Conservation (phyloP, 1,284 basidiomycete genomes). For the Microbotryum violaceum region DNA sequence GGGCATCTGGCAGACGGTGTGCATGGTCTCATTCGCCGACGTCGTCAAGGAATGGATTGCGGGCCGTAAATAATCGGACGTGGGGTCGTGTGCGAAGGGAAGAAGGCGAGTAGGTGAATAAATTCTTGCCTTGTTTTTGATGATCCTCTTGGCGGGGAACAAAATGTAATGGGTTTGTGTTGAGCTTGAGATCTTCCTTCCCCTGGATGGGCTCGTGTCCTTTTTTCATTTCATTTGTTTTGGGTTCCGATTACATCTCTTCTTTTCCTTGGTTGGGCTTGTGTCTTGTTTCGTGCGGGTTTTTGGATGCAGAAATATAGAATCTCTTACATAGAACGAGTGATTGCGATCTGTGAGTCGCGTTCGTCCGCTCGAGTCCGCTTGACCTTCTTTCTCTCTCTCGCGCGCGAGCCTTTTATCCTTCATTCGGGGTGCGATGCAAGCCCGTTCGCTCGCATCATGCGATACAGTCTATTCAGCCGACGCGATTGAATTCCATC, state of each 20-base stretch:
- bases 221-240: background rate
- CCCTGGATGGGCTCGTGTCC: background rate
- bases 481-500: slow-evolving; percentile 86
- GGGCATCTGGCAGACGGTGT: slow-evolving; percentile 88
- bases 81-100: slow-evolving; percentile 12
- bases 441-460: slow-evolving; percentile 11
- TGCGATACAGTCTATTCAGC: slow-evolving; percentile 73
- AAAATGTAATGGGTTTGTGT: background rate
- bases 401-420: no score
- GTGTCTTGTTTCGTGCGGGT: background rate
- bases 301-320: background rate
- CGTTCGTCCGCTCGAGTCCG: no score
- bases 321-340: no score
- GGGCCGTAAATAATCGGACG: background rate
- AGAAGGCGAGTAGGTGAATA: background rate
- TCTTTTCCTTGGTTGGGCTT: background rate
- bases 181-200: background rate
- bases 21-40: slow-evolving; percentile 97
- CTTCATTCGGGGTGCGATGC: no score
- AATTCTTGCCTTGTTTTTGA: background rate
- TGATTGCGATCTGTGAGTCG: no score
- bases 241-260: background rate
- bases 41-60: slow-evolving; percentile 48
- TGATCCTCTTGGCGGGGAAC: background rate
- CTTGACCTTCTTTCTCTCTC: no score